Percentiles rank a stretch among this genome's conserved stretches.
phyloP scores from a whole-genome alignment of 306 rosid genomes.

The Pterocarpus santalinus region DNA sequence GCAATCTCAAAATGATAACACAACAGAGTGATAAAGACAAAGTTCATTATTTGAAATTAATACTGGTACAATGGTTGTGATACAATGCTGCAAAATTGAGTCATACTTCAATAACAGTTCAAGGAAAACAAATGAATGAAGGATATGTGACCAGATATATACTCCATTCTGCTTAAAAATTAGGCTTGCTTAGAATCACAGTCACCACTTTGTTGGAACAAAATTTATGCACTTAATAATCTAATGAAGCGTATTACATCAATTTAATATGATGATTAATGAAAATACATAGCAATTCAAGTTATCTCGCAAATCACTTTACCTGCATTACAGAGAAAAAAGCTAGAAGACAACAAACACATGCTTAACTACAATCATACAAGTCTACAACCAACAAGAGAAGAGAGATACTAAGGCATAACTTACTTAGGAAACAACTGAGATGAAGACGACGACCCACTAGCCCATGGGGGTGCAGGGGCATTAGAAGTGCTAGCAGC shows the following conservation, averaged over 20 bases:
- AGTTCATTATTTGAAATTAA: background rate
- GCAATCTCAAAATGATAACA: constrained; percentile 13
- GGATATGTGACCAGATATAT: background rate
- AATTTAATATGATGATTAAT: background rate
- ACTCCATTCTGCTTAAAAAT: background rate
- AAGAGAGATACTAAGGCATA: background rate
- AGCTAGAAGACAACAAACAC: constrained; percentile 5
- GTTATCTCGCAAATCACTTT: background rate
- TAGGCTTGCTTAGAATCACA: constrained; percentile 19
- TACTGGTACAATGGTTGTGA: background rate
- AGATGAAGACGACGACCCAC: constrained; percentile 70
- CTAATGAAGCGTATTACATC: constrained; percentile 24
- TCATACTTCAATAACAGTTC: background rate
- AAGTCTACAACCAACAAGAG: constrained; percentile 20
- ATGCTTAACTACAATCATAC: constrained; percentile 13
- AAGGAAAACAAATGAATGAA: constrained; percentile 15
- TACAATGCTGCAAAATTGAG: background rate
- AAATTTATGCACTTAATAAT: background rate
- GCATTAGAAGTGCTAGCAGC: constrained; percentile 78
- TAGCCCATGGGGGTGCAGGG: constrained; percentile 92
- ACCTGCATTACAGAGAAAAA: background rate
- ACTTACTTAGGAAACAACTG: constrained; percentile 73
- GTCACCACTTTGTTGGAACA: constrained; percentile 3
- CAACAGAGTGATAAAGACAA: constrained; percentile 17
- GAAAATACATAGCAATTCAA: constrained; percentile 5